Evolutionary conservation across 208 protist genomes (phyloP).

Genomic region (Crithidia brevicula): DNA sequence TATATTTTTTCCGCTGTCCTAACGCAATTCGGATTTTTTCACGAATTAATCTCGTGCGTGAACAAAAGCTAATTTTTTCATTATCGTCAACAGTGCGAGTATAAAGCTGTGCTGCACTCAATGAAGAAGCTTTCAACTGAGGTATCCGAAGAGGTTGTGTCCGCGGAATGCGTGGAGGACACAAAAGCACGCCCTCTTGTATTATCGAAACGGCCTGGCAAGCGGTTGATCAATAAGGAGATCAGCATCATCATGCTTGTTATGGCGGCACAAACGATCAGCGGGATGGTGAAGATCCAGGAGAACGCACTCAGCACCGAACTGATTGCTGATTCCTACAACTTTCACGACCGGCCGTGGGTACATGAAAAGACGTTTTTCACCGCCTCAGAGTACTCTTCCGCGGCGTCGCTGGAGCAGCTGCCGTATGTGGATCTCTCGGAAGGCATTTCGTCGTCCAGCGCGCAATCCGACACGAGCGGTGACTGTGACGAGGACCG

Average conservation of each 20-base stretch:
- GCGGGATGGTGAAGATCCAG: slow-evolving; percentile 30
- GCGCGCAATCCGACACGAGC: slow-evolving; percentile 35
- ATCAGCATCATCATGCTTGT: slow-evolving; percentile 59
- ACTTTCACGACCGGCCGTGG: slow-evolving; percentile 35
- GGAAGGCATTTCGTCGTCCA: slow-evolving; percentile 48
- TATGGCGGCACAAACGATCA: slow-evolving; percentile 46
- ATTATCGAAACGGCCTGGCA: slow-evolving; percentile 17
- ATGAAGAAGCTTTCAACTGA: background rate
- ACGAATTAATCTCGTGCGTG: too few relatives aligned
- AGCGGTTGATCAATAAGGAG: slow-evolving; percentile 41
- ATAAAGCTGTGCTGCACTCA: too few relatives aligned
- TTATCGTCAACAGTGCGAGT: too few relatives aligned
- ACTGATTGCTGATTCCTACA: slow-evolving; percentile 44
- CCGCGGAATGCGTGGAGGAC: background rate
- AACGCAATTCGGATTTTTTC: too few relatives aligned
- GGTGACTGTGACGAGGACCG: slow-evolving; percentile 34
- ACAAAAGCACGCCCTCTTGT: background rate
- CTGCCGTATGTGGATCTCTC: slow-evolving; percentile 43
- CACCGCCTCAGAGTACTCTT: slow-evolving; percentile 38
- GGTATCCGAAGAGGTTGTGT: background rate
- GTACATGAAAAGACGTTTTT: slow-evolving; percentile 31
- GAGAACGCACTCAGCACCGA: slow-evolving; percentile 61
- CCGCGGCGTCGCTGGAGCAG: slow-evolving; percentile 26
- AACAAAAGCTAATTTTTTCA: too few relatives aligned
- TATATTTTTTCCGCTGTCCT: too few relatives aligned